phyloP scores from a whole-genome alignment of 805 yeast genomes.

The Novakomyces olei region DNA sequence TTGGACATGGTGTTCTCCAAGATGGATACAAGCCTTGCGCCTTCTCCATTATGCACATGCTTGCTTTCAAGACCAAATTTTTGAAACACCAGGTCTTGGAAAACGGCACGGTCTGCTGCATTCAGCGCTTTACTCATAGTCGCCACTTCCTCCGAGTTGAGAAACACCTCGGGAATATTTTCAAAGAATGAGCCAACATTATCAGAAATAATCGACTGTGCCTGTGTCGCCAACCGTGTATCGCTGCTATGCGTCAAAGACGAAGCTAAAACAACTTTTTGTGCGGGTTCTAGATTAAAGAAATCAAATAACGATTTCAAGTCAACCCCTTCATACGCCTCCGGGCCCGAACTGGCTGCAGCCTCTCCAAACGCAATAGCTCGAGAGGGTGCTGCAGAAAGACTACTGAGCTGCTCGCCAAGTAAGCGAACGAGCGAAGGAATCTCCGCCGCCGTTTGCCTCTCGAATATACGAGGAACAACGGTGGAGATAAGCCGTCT shows the following conservation, averaged over 20 bases:
- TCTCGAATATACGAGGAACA: slow-evolving; percentile 11
- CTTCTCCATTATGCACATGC: no score
- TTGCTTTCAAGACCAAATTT: background rate
- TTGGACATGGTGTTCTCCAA: no score
- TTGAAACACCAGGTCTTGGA: background rate
- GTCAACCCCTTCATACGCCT: slow-evolving; percentile 14
- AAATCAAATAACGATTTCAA: slow-evolving; percentile 16
- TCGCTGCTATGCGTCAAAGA: no score
- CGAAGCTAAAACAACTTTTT: slow-evolving; percentile 11
- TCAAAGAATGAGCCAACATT: no score
- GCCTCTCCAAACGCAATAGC: slow-evolving; percentile 6
- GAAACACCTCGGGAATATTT: no score
- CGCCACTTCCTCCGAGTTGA: no score
- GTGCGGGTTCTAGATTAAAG: slow-evolving; percentile 12
- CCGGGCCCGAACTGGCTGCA: slow-evolving; percentile 12
- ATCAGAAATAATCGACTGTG: no score
- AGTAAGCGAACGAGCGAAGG: slow-evolving; percentile 12
- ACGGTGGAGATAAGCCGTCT: slow-evolving; percentile 14
- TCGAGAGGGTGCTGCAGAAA: slow-evolving; percentile 5
- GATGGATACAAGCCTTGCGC: no score
- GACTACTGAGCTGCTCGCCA: slow-evolving; percentile 5
- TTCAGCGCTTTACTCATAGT: slow-evolving; percentile 5
- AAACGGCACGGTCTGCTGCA: slow-evolving; percentile 1
- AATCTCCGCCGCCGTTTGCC: slow-evolving; percentile 10
- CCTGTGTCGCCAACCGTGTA: no score